Base-by-base conservation (phyloP, 192 early-diverging fungal species). In the Gaertneriomyces semiglobifer region DNA sequence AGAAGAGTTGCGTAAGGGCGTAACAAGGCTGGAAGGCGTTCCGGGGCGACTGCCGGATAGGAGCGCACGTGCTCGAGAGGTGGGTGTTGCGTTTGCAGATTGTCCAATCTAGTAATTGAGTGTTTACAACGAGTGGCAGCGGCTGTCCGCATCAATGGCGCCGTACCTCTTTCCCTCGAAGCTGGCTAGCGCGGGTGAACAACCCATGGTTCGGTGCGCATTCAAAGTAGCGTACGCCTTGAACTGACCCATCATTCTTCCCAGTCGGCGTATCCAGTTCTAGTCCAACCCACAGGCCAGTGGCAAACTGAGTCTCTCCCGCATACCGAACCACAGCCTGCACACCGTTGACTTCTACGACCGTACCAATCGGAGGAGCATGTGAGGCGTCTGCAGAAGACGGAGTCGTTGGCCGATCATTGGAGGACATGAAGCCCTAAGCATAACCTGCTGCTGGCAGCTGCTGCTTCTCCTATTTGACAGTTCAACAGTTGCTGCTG, bases 261-360 rank as follows among this genome's bases (percentile, higher is more conserved):
- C 80, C 80, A 3, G 44, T 72, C 9, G 60, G 61, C 44, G 68
- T 74, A 70, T 92, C 91, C 1, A 96, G 81, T 68, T 95, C 96
- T 6, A 98, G 77, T 40, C 96, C 96, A 44, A 94, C 81, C 94
- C 94, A 98, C 65, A 79, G 75, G 14, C 96, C 96, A 0, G 88
- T 56, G 12, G 88, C 84, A 73, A 98, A 98, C 5, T 78, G 76
- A 0, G 96, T 98, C 3, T 73, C 58, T 6, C 94, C 96, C 19
- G 83, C 78, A 76, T 85, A 96, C n/a, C 91, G 85, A 44, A 98
- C 85, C 38, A 77, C 84, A 3, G 91, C 91, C 3, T 7, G 7
- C 44, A 33, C 14, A 6, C 53, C 55, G 45, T 59, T 67, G 65
- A 66, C 18, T 18, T 66, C 53, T 14, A 66, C 64, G 40, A 40